phyloP scores from a whole-genome alignment of 768 basidiomycete genomes.

The Nidularia sp. region DNA sequence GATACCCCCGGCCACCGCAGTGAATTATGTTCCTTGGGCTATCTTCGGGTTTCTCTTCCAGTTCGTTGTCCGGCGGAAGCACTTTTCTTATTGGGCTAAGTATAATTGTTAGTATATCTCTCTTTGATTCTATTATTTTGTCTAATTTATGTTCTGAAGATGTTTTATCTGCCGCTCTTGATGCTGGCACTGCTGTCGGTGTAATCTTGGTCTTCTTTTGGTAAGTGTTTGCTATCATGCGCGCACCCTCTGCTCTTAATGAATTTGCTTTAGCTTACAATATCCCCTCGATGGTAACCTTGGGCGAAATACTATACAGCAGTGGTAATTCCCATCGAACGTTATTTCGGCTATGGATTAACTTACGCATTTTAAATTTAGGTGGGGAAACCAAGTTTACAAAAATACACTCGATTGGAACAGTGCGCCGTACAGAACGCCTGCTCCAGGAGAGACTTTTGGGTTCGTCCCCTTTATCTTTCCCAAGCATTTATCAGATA shows the following conservation, averaged over 20 bases:
- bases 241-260: background rate
- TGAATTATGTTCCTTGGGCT: slow-evolving; percentile 84
- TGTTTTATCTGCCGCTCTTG: slow-evolving; percentile 71
- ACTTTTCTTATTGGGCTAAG: slow-evolving; percentile 75
- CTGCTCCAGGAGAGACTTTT: slow-evolving; percentile 25
- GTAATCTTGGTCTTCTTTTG: slow-evolving; percentile 66
- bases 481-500: too few species aligned
- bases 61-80: slow-evolving; percentile 57
- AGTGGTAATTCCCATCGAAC: slow-evolving; percentile 20
- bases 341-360: background rate
- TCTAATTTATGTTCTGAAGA: slow-evolving; percentile 30
- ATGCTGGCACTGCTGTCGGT: slow-evolving; percentile 68
- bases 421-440: slow-evolving; percentile 17
- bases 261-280: slow-evolving; percentile 28
- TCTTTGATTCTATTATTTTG: background rate
- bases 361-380: background rate
- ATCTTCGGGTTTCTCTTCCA: slow-evolving; percentile 76
- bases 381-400: slow-evolving; percentile 37
- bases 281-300: slow-evolving; percentile 38
- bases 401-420: slow-evolving; percentile 30
- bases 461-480: slow-evolving; percentile 17
- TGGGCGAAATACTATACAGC: slow-evolving; percentile 27
- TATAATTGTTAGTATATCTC: slow-evolving; percentile 55
- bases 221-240: slow-evolving; percentile 29
- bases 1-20: slow-evolving; percentile 81